phyloP scores from a whole-genome alignment of 1,284 basidiomycete genomes.

The Moesziomyces antarcticus region DNA sequence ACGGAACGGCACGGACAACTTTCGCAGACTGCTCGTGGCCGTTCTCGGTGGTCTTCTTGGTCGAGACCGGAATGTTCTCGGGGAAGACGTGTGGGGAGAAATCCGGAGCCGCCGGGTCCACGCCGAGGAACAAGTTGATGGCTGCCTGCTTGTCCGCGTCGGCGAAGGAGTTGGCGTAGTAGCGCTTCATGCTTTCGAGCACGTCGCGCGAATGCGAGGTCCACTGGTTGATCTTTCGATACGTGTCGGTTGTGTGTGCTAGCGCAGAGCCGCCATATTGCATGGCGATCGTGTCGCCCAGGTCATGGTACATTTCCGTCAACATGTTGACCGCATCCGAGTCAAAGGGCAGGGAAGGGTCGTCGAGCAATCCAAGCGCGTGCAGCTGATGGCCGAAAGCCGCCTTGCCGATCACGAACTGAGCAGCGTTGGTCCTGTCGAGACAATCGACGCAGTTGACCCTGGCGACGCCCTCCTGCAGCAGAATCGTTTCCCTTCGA shows the following conservation, averaged over 20 bases:
- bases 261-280: slow-evolving; percentile 81
- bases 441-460: slow-evolving; percentile 83
- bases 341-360: slow-evolving; percentile 88
- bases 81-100: slow-evolving; percentile 36
- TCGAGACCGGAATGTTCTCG: slow-evolving; percentile 17
- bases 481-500: slow-evolving; percentile 71
- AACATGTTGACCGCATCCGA: slow-evolving; percentile 96
- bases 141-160: slow-evolving; percentile 96
- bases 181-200: slow-evolving; percentile 93
- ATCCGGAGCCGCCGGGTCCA: slow-evolving; percentile 68
- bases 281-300: slow-evolving; percentile 80
- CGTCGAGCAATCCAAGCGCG: slow-evolving; percentile 79
- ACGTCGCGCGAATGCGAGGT: slow-evolving; percentile 97
- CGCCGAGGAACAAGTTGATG: slow-evolving; percentile 95
- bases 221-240: slow-evolving; percentile 92
- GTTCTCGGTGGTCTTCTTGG: neutral
- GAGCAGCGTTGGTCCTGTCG: slow-evolving; percentile 92
- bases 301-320: slow-evolving; percentile 94
- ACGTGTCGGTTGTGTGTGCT: slow-evolving; percentile 96
- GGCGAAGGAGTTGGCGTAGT: slow-evolving; percentile 90
- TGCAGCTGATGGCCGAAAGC: slow-evolving; percentile 95
- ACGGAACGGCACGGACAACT: slow-evolving; percentile 26
- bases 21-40: slow-evolving; percentile 1
- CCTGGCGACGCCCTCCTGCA: slow-evolving; percentile 85
- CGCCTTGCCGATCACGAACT: slow-evolving; percentile 96